phyloP scores from a whole-genome alignment of 2,329 filamentous ascomycete species.

The Exophiala dermatitidis region DNA sequence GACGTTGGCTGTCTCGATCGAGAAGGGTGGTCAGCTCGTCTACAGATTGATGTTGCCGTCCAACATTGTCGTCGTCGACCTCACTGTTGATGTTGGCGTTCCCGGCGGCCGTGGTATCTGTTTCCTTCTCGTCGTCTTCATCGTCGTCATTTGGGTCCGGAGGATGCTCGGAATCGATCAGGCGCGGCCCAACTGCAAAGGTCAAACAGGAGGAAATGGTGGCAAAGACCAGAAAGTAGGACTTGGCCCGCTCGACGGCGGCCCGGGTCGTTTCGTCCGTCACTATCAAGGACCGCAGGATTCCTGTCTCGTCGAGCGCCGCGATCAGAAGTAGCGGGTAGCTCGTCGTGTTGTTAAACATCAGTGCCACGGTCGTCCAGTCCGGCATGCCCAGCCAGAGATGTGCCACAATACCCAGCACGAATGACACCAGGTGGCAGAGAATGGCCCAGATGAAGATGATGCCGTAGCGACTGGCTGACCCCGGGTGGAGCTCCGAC shows the following conservation, averaged over 20 bases:
- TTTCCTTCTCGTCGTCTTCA: constrained; percentile 34
- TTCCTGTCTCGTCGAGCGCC: constrained; percentile 50
- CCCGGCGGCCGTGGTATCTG: not conserved
- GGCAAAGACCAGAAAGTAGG: constrained; percentile 60
- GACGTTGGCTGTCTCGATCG: not conserved
- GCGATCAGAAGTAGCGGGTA: constrained; percentile 48
- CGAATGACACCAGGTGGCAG: constrained; percentile 46
- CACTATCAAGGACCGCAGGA: constrained; percentile 45
- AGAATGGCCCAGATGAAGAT: constrained; percentile 47
- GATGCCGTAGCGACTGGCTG: constrained; percentile 43
- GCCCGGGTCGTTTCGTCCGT: constrained; percentile 38
- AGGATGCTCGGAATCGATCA: constrained; percentile 46
- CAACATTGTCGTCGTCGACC: constrained; percentile 8
- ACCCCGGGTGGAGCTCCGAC: constrained; percentile 43
- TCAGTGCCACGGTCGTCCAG: constrained; percentile 49
- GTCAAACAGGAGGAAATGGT: constrained; percentile 58
- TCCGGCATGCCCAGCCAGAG: constrained; percentile 44
- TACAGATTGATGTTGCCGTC: no score
- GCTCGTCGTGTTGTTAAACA: constrained; percentile 53
- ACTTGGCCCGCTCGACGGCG: constrained; percentile 54
- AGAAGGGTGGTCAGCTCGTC: constrained; percentile 15
- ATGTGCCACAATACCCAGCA: constrained; percentile 40
- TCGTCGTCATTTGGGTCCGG: constrained; percentile 30
- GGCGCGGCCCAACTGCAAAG: constrained; percentile 55
- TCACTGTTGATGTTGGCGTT: constrained; percentile 13